Conservation (phyloP, 2,329 filamentous ascomycete genomes). For the Neoscytalidium dimidiatum region DNA sequence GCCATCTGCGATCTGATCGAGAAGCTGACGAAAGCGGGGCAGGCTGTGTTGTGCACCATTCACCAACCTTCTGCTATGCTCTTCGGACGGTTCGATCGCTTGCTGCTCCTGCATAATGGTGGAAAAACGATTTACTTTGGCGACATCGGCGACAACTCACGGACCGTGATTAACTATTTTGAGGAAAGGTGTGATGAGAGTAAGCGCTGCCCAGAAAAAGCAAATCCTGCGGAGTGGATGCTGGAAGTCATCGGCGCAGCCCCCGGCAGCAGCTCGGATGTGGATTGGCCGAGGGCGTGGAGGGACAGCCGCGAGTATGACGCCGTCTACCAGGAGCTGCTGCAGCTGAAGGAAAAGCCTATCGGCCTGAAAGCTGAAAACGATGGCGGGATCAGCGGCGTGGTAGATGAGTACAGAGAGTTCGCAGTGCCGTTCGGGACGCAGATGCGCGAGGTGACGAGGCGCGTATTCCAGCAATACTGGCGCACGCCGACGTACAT, state of each 20-base stretch:
- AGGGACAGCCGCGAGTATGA: conserved; percentile 22
- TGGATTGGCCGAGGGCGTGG: conserved; percentile 24
- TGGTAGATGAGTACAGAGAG: conserved; percentile 4
- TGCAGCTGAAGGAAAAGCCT: conserved; percentile 32
- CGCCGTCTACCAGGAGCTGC: conserved; percentile 38
- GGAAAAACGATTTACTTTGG: conserved; percentile 82
- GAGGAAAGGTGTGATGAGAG: neutral
- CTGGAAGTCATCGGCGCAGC: conserved; percentile 42
- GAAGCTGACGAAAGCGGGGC: conserved; percentile 84
- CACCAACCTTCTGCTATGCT: conserved; percentile 96
- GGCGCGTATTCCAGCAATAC: conserved; percentile 23
- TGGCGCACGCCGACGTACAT: conserved; percentile 28
- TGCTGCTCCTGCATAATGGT: conserved; percentile 75
- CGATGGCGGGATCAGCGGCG: neutral
- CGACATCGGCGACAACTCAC: conserved; percentile 71
- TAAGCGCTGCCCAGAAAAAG: neutral
- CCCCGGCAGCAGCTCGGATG: conserved; percentile 15
- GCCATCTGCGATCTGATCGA: conserved; percentile 85
- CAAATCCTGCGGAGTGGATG: conserved; percentile 78
- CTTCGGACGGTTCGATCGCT: conserved; percentile 85
- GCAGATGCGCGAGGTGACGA: conserved; percentile 22
- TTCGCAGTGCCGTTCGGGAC: conserved; percentile 24
- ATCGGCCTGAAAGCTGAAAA: neutral
- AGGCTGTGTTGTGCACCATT: conserved; percentile 95
- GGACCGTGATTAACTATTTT: conserved; percentile 65